Percentiles rank a stretch among this genome's conserved stretches.
These are phyloP conservation scores for Candida smagusa DNA, from an alignment of 1,139 yeast species.

Conservation along the genomic window DNA sequence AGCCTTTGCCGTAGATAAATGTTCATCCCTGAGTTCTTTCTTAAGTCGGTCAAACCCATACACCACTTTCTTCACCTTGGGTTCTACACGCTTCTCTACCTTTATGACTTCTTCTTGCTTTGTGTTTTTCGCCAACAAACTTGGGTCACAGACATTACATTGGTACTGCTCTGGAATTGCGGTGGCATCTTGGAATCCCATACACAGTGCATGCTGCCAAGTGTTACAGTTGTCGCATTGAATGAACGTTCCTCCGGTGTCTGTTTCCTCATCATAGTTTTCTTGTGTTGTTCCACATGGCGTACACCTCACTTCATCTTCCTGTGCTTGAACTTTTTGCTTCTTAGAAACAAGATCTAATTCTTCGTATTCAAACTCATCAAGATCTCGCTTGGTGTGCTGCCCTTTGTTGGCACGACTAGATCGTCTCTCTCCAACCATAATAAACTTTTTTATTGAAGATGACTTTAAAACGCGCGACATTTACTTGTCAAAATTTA, in stretches of 20 bases:
- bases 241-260: conserved; percentile 63
- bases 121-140: not conserved
- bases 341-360: not conserved
- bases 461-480: not conserved
- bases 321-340: conserved; percentile 9
- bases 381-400: conserved; percentile 31
- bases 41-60: conserved; percentile 11
- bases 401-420: conserved; percentile 40
- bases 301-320: conserved; percentile 54
- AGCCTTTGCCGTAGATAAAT: conserved; percentile 37
- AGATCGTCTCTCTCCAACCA: conserved; percentile 27
- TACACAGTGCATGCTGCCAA: conserved; percentile 84
- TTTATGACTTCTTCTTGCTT: not conserved
- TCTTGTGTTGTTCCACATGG: conserved; percentile 66
- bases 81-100: not conserved
- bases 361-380: conserved; percentile 15
- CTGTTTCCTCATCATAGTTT: conserved; percentile 59
- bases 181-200: conserved; percentile 42
- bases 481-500: not conserved
- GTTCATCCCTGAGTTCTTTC: conserved; percentile 23
- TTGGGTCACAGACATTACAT: conserved; percentile 29
- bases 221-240: conserved; percentile 76
- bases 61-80: not conserved
- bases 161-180: conserved; percentile 30
- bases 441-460: not conserved